Evolutionary conservation across 2,329 filamentous ascomycete species (phyloP), one percentile per base, ranked within the genome.

Genomic region (Lasiodiplodia hormozganensis): DNA sequence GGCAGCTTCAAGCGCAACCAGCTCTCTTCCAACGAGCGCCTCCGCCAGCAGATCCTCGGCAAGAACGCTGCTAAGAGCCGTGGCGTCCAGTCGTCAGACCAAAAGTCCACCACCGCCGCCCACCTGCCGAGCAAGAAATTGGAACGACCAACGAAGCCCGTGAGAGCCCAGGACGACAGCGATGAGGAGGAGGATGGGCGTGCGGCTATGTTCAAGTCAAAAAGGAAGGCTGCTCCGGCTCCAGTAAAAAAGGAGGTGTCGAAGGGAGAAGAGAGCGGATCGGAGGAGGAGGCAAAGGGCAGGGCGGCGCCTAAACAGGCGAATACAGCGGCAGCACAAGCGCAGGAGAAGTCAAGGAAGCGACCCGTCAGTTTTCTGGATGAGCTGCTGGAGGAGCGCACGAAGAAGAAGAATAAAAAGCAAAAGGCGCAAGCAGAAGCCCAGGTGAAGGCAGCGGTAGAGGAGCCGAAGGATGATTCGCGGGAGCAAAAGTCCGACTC

Each of bases 281-380:
- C 71, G 66, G 62, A 68, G 68, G 65, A 65, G 57, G 71, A 60
- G 67, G 72, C 25, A 64, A 70, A 21, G 65, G 69, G 28, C 58
- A 69, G 31, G n/a, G 51, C 38, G 6, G 18, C 40, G 36, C 2
- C 23, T 31, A 65, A 40, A 14, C 52, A 58, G 38, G 47, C 34
- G 16, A 31, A 40, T 14, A 4, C 64, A 10, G 65, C 54, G n/a
- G 40, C 51, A 21, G 14, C 38, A 4, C 43, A 31, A 12, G 12
- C 36, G 18, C 57, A 58, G 31, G 43, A 56, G 12, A 65, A 58
- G 47, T 23, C 53, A 12, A 56, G 49, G 67, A 68, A 68, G 11
- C 78, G 75, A 64, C 74, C 40, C 34, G 65, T 72, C 1, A 87
- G 82, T 70, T 88, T 85, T 72, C 77, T 89, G 28, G 87, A 89